These are phyloP conservation scores for Sporisorium iseilematis-ciliati DNA, from an alignment of 1,284 basidiomycete genomes.

Conservation along the genomic window DNA sequence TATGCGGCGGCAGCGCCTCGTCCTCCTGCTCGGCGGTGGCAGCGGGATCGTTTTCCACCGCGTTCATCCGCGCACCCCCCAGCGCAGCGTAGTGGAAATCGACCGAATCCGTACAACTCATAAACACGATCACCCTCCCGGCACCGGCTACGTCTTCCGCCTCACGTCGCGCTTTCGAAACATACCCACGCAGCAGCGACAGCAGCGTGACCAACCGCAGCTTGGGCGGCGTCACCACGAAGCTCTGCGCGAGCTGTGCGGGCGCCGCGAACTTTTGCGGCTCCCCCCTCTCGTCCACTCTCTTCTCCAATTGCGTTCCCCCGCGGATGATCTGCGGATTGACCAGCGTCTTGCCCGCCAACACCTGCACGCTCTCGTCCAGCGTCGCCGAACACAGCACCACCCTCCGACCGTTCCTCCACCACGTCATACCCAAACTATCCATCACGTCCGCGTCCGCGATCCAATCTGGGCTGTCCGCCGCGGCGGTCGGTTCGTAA, in stretches of 20 bases:
- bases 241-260: slow-evolving; percentile 93
- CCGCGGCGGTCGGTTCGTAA: slow-evolving; percentile 21
- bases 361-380: slow-evolving; percentile 90
- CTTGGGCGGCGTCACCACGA: slow-evolving; percentile 91
- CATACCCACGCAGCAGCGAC: slow-evolving; percentile 78
- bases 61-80: slow-evolving; percentile 80
- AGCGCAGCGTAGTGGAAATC: slow-evolving; percentile 96
- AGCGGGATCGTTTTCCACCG: slow-evolving; percentile 44
- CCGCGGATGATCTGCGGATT: slow-evolving; percentile 73
- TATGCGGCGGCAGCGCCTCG: slow-evolving; percentile 57
- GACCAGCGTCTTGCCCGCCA: slow-evolving; percentile 84
- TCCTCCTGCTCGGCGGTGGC: slow-evolving; percentile 54
- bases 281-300: slow-evolving; percentile 68
- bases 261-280: slow-evolving; percentile 83
- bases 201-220: slow-evolving; percentile 90
- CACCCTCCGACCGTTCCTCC: slow-evolving; percentile 77
- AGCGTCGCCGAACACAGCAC: slow-evolving; percentile 97
- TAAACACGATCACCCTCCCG: slow-evolving; percentile 85
- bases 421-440: slow-evolving; percentile 64
- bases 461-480: slow-evolving; percentile 28
- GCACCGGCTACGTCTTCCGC: slow-evolving; percentile 63
- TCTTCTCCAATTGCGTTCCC: too few relatives aligned
- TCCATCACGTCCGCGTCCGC: slow-evolving; percentile 54
- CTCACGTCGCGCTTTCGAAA: slow-evolving; percentile 71
- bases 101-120: slow-evolving; percentile 96